Evolutionary conservation across 306 rosid species (phyloP).

Genomic region (Macrotyloma uniflorum): DNA sequence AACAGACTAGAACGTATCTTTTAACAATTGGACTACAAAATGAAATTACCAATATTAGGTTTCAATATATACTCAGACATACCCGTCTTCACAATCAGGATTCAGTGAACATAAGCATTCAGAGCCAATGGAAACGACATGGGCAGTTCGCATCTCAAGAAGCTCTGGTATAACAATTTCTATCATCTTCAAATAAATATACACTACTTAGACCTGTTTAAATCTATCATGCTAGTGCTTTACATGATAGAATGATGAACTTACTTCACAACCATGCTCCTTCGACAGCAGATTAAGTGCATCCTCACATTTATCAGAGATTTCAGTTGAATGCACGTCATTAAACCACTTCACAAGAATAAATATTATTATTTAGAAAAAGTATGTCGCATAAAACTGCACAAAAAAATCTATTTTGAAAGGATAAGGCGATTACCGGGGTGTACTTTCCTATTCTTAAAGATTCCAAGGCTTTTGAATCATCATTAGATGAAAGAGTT

Average conservation of each 20-base stretch:
- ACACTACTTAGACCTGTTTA: constrained; percentile 37
- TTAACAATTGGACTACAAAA: constrained; percentile 29
- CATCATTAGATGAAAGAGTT: constrained; percentile 55
- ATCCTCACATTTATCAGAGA: constrained; percentile 84
- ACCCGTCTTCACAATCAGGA: constrained; percentile 85
- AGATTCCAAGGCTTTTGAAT: constrained; percentile 64
- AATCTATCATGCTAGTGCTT: constrained; percentile 19
- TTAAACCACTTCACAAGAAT: constrained; percentile 80
- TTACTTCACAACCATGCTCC: constrained; percentile 82
- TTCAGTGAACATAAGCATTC: constrained; percentile 62
- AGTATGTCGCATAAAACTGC: constrained; percentile 12
- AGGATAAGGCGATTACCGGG: constrained; percentile 52
- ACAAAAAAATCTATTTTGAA: constrained; percentile 4
- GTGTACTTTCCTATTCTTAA: constrained; percentile 81
- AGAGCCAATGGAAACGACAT: constrained; percentile 86
- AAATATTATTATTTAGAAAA: constrained; percentile 36
- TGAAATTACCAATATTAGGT: constrained; percentile 23
- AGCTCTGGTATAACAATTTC: constrained; percentile 91
- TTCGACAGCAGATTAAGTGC: constrained; percentile 64
- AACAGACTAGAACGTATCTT: constrained; percentile 17
- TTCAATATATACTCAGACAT: constrained; percentile 41
- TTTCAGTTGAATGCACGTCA: constrained; percentile 77
- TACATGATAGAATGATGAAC: constrained; percentile 38
- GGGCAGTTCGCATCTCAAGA: constrained; percentile 78
- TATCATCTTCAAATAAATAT: constrained; percentile 49